These are phyloP conservation scores for Gastrolobium bilobum DNA, from an alignment of 306 rosid species.

Conservation along the genomic window DNA sequence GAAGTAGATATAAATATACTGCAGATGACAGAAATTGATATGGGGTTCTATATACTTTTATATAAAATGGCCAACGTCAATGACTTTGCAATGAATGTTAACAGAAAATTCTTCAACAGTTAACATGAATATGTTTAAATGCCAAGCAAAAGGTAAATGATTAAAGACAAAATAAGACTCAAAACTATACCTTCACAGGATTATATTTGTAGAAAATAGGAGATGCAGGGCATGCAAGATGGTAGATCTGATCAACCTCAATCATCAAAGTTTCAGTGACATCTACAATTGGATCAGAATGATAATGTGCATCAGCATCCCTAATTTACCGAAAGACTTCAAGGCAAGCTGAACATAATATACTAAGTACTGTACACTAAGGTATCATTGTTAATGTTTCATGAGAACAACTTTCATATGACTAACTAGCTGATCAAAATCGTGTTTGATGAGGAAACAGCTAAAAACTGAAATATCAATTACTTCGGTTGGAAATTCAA, in stretches of 20 bases:
- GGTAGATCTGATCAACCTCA: slow-evolving; percentile 97
- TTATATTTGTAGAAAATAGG: slow-evolving; percentile 98
- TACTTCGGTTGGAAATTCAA: too few species aligned
- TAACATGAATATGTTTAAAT: slow-evolving; percentile 12
- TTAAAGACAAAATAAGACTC: slow-evolving; percentile 27
- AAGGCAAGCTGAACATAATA: slow-evolving; percentile 25
- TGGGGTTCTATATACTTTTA: slow-evolving; percentile 15
- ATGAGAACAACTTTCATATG: slow-evolving; percentile 1
- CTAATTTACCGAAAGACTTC: slow-evolving; percentile 30
- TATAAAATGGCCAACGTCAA: slow-evolving; percentile 1
- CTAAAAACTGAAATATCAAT: slow-evolving; percentile 18
- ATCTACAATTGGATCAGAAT: slow-evolving; percentile 59
- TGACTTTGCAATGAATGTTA: slow-evolving; percentile 15
- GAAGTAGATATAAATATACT: slow-evolving; percentile 24
- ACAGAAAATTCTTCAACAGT: slow-evolving; percentile 20
- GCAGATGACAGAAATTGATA: slow-evolving; percentile 22
- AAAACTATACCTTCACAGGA: slow-evolving; percentile 82
- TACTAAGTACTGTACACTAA: slow-evolving; percentile 20
- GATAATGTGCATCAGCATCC: slow-evolving; percentile 38
- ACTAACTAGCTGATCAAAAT: slow-evolving; percentile 26
- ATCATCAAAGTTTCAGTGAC: slow-evolving; percentile 87
- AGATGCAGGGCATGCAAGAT: slow-evolving; percentile 98
- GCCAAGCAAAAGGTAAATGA: slow-evolving; percentile 33
- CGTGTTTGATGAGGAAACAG: slow-evolving; percentile 22
- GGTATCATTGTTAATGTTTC: slow-evolving; percentile 18